Evolutionary conservation across 1,284 basidiomycete species (phyloP), one percentile per base, ranked within the genome.

Genomic region (Ceratobasidium sp.): DNA sequence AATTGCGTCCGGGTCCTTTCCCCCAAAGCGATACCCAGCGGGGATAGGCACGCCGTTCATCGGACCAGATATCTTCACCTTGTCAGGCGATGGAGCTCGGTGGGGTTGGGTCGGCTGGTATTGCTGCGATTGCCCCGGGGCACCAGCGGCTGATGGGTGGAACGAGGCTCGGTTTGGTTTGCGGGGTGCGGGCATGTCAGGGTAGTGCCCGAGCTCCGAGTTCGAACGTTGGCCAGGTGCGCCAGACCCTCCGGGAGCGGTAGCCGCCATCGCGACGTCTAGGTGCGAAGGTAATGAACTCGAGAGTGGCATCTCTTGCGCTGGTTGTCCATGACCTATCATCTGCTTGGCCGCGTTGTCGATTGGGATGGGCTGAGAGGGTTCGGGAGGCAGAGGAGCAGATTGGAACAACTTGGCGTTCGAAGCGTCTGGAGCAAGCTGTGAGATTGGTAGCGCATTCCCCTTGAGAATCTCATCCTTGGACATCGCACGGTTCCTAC

Each of bases 31-130:
- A 84, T 91, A 94, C 0, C 95, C 94, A 56, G 87, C 86, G 8
- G 94, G 93, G 46, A 97, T 93, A 38, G 90, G 92, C 12, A 88
- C 87, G 14, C 93, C 94, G 75, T 91, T 90, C 80, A 95, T 85
- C 40, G 95, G 95, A 0, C 87, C 92, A n/a, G 92, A 95, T 72
- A 96, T 96, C 80, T 95, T 92, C 54, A 88, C 86, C 79, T 89
- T 90, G 69, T 89, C 87, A 18, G 88, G 88, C 14, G 88, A 87
- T 67, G 88, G 81, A 5, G 83, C 81, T 73, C 88, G 86, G 70
- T 89, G 87, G 42, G 63, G 79, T 53, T 60, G 72, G n/a, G 44
- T 3, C 44, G n/a, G 44, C n/a, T 75, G 72, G 36, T 77, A 80
- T 36, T 80, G 56, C 28, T 42, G 36, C 11, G 36, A 46, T 40